These are phyloP conservation scores for Vanrija humicola DNA, from an alignment of 1,284 basidiomycete species.

Conservation along the genomic window DNA sequence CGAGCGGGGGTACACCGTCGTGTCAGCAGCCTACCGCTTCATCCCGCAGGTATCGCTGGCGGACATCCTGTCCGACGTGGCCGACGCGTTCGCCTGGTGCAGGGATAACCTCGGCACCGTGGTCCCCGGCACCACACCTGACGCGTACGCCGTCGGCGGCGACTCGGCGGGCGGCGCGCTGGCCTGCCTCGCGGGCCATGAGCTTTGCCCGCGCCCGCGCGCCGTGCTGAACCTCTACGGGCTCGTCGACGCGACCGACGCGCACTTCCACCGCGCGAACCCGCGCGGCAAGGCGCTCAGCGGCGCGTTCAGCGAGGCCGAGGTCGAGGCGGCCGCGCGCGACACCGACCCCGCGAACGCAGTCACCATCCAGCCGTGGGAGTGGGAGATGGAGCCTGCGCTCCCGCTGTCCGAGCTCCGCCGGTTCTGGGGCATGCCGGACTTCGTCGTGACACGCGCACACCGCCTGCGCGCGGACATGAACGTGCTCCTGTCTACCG, in stretches of 20 bases:
- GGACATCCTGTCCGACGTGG: slow-evolving; percentile 23
- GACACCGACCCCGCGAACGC: slow-evolving; percentile 18
- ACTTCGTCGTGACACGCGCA: slow-evolving; percentile 7
- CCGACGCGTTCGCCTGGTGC: slow-evolving; percentile 22
- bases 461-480: slow-evolving; percentile 19
- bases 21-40: slow-evolving; percentile 26
- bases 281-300: neutral
- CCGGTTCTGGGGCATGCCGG: slow-evolving; percentile 13
- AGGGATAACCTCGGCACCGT: slow-evolving; percentile 6
- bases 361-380: slow-evolving; percentile 6
- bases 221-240: slow-evolving; percentile 20
- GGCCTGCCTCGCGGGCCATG: slow-evolving; percentile 9
- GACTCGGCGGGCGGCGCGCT: slow-evolving; percentile 27
- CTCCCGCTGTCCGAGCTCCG: slow-evolving; percentile 10
- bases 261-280: neutral
- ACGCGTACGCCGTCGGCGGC: slow-evolving; percentile 21
- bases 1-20: slow-evolving; percentile 18
- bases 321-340: neutral
- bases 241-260: slow-evolving; percentile 18
- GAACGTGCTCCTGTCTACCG: slow-evolving; percentile 6
- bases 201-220: slow-evolving; percentile 14
- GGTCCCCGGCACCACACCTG: slow-evolving; percentile 1
- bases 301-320: slow-evolving; percentile 1
- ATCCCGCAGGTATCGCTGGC: slow-evolving; percentile 19
- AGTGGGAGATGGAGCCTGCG: slow-evolving; percentile 14